phyloP scores from a whole-genome alignment of 305 asterid species.

The Plantago lanceolata region DNA sequence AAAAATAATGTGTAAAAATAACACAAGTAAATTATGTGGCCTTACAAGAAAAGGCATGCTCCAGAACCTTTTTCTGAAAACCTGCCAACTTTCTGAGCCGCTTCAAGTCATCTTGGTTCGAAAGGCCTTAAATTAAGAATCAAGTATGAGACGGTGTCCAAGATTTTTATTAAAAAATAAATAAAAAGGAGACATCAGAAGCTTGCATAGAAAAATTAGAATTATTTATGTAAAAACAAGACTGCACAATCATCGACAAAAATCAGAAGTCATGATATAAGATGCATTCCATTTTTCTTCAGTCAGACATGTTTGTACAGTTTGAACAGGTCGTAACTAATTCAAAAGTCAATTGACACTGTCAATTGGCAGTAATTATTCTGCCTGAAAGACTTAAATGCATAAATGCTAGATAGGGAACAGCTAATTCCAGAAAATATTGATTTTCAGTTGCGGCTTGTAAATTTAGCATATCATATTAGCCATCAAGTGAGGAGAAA shows the following conservation, averaged over 20 bases:
- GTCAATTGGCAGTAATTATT: background rate
- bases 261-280: background rate
- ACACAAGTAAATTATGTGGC: conserved; percentile 11
- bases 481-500: background rate
- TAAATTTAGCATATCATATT: background rate
- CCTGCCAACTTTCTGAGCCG: conserved; percentile 72
- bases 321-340: background rate
- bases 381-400: background rate
- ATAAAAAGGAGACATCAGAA: background rate
- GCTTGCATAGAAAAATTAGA: background rate
- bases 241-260: background rate
- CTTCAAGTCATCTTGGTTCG: conserved; percentile 28
- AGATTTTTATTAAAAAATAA: background rate
- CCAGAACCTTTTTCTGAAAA: conserved; percentile 72
- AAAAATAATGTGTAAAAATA: background rate
- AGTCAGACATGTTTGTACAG: background rate
- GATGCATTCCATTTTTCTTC: background rate
- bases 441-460: background rate
- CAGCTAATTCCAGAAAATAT: background rate
- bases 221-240: background rate
- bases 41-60: conserved; percentile 82
- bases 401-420: no score
- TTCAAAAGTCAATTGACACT: no score
- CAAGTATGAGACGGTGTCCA: background rate
- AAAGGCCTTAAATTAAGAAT: conserved; percentile 25